Conservation (phyloP, 306 rosid genomes). For the Sicyos edulis region DNA sequence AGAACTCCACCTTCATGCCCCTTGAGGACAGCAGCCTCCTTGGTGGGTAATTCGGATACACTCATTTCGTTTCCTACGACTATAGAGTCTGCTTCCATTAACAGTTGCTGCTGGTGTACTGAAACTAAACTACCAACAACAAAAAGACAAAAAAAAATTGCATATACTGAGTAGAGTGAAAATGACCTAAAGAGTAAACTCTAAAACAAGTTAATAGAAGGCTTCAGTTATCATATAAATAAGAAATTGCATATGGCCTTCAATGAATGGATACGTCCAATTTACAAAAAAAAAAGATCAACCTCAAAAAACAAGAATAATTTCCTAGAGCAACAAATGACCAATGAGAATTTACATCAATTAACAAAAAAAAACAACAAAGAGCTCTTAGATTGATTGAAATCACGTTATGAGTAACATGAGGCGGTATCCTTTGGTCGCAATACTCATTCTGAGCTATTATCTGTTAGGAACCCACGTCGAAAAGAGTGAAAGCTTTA, state of each 20-base stretch:
- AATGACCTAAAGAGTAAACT: not conserved
- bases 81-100: not conserved
- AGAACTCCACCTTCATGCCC: constrained; percentile 85
- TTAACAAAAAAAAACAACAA: not conserved
- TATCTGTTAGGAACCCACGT: too few relatives aligned
- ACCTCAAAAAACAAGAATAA: not conserved
- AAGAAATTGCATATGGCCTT: not conserved
- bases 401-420: not conserved
- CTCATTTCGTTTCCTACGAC: constrained; percentile 35
- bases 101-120: not conserved
- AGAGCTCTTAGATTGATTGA: not conserved
- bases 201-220: not conserved
- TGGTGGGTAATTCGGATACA: constrained; percentile 46
- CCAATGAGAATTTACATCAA: not conserved
- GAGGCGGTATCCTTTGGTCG: not conserved
- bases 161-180: not conserved
- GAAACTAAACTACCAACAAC: not conserved
- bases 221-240: not conserved
- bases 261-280: not conserved
- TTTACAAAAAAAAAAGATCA: too few relatives aligned
- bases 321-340: too few relatives aligned
- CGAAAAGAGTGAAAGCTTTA: too few relatives aligned
- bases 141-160: not conserved
- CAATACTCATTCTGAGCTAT: too few relatives aligned
- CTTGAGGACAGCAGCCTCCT: constrained; percentile 51